These are phyloP conservation scores for Dictyostelium purpureum DNA, from an alignment of 78 protist species.

Conservation along the genomic window DNA sequence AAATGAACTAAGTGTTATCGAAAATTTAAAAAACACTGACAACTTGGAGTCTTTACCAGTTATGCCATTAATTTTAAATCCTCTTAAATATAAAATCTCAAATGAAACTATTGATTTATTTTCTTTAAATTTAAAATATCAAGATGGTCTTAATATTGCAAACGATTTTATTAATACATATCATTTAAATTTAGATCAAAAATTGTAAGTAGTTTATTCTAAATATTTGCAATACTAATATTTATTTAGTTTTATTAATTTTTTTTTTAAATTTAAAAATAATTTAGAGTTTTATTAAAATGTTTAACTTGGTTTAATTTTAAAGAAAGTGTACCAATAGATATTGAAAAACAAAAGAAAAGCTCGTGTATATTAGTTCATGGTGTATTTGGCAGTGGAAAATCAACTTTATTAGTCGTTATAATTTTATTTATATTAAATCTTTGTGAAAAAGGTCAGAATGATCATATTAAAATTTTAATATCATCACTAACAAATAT, in stretches of 20 bases:
- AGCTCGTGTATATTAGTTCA: constrained; percentile 77
- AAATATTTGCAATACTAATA: no score
- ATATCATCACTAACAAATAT: constrained; percentile 85
- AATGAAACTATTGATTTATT: background rate
- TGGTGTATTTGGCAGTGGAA: constrained; percentile 93
- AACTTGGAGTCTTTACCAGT: background rate
- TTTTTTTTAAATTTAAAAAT: background rate
- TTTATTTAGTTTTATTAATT: no score
- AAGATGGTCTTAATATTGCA: background rate
- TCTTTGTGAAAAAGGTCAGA: constrained; percentile 36
- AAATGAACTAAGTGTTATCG: constrained; percentile 66
- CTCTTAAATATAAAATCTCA: background rate
- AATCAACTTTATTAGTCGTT: constrained; percentile 74
- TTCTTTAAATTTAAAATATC: background rate
- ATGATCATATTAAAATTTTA: constrained; percentile 57
- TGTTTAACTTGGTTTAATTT: constrained; percentile 58
- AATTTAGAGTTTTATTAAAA: constrained; percentile 4
- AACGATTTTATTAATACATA: constrained; percentile 10
- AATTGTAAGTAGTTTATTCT: no score
- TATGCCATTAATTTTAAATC: constrained; percentile 14
- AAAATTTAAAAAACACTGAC: background rate
- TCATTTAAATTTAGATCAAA: constrained; percentile 62
- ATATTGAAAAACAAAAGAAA: background rate
- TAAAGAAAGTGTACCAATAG: background rate
- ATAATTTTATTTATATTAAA: constrained; percentile 51